A percentile compares a stretch with the other conserved stretches of the same genome.
These are phyloP conservation scores for Exophiala calicioides DNA, from an alignment of 2,329 filamentous ascomycete species.

Conservation along the genomic window DNA sequence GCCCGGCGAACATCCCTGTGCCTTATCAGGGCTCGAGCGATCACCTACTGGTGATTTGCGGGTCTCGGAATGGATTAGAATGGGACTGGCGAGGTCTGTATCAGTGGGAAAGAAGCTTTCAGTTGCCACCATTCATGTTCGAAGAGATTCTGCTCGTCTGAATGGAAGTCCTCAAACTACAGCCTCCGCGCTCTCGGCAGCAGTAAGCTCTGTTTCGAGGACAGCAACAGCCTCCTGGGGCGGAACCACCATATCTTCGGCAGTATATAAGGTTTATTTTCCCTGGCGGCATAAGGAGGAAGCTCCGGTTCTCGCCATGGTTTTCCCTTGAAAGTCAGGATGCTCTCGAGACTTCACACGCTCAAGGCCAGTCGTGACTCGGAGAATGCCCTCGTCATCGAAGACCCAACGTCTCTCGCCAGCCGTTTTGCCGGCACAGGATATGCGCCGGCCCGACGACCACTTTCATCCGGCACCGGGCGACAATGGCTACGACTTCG, in stretches of 20 bases:
- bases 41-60: constrained; percentile 5
- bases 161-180: not conserved
- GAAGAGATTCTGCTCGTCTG: constrained; percentile 9
- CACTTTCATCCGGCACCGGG: constrained; percentile 60
- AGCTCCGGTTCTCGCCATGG: too few species aligned
- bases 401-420: too few species aligned
- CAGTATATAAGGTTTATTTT: too few species aligned
- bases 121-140: not conserved
- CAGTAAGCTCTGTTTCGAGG: not conserved
- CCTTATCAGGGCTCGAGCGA: constrained; percentile 4
- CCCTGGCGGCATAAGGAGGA: too few species aligned
- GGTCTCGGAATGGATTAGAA: not conserved
- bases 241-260: too few species aligned
- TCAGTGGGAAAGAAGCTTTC: constrained; percentile 6
- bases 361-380: too few species aligned
- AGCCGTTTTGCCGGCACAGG: too few species aligned
- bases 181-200: not conserved
- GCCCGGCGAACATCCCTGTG: constrained; percentile 2
- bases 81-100: constrained; percentile 8
- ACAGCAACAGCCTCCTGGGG: too few species aligned
- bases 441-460: constrained; percentile 60
- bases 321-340: too few species aligned
- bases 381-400: too few species aligned
- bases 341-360: too few species aligned
- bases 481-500: constrained; percentile 58